phyloP scores from a whole-genome alignment of 768 basidiomycete species.

The Pleurotus citrinopileatus region DNA sequence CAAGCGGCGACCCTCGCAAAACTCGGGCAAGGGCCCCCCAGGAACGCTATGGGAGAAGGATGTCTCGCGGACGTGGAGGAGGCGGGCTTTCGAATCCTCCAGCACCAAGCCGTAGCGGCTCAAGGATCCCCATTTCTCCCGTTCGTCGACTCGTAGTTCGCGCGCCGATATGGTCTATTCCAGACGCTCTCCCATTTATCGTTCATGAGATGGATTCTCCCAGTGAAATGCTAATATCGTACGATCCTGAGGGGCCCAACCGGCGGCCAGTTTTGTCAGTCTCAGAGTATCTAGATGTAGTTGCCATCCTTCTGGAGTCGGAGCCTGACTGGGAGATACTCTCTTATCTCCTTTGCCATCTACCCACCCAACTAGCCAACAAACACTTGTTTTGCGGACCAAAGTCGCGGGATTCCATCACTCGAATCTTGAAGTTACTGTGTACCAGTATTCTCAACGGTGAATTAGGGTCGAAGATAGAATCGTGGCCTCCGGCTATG shows the following conservation, averaged over 20 bases:
- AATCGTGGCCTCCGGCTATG: constrained; percentile 56
- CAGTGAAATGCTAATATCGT: constrained; percentile 67
- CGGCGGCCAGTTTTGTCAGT: constrained; percentile 58
- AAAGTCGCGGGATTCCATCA: constrained; percentile 60
- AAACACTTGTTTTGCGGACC: constrained; percentile 97
- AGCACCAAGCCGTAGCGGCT: constrained; percentile 58
- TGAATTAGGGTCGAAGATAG: constrained; percentile 53
- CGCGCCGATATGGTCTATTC: constrained; percentile 63
- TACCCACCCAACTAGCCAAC: constrained; percentile 89
- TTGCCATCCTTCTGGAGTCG: constrained; percentile 64
- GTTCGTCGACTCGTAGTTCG: constrained; percentile 12
- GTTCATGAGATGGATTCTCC: constrained; percentile 55
- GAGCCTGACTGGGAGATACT: constrained; percentile 92
- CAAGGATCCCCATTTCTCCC: constrained; percentile 41
- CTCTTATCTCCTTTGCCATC: constrained; percentile 87
- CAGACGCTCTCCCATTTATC: constrained; percentile 61
- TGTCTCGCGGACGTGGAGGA: constrained; percentile 51
- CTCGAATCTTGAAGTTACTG: constrained; percentile 60
- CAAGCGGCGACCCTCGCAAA: constrained; percentile 32
- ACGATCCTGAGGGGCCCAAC: constrained; percentile 48
- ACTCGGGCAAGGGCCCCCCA: constrained; percentile 47
- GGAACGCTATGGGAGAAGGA: constrained; percentile 48
- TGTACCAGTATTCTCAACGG: constrained; percentile 64
- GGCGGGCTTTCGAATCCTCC: constrained; percentile 38
- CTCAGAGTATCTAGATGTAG: constrained; percentile 64